phyloP scores from a whole-genome alignment of 2,329 filamentous ascomycete species.

The Microdochium paspali region DNA sequence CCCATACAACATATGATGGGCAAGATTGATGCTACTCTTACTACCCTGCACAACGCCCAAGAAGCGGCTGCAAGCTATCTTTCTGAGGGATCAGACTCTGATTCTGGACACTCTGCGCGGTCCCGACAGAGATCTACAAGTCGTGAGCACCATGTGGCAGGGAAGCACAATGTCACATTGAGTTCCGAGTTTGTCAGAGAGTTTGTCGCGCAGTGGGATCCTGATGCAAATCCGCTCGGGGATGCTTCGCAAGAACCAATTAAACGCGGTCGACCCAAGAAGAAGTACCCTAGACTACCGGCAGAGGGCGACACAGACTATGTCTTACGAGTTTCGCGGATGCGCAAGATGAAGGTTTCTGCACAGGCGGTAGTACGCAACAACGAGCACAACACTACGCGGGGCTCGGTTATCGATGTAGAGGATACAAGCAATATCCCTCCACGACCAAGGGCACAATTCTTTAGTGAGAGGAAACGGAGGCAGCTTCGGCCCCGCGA shows the following conservation, averaged over 20 bases:
- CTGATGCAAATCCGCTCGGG: background rate
- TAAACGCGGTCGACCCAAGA: background rate
- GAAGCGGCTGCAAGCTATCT: conserved; percentile 33
- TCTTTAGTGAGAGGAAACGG: conserved; percentile 4
- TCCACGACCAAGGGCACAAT: conserved; percentile 5
- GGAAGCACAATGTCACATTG: background rate
- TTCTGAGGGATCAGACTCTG: conserved; percentile 16
- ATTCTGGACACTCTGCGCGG: conserved; percentile 1
- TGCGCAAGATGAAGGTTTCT: background rate
- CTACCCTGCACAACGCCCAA: conserved; percentile 59
- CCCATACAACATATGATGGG: conserved; percentile 60
- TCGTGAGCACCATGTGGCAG: background rate
- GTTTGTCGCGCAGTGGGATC: background rate
- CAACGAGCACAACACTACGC: too few relatives aligned
- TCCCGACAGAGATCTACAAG: background rate
- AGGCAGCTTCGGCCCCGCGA: conserved; percentile 45
- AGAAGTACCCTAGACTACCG: background rate
- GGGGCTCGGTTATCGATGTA: too few relatives aligned
- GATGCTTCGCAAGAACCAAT: background rate
- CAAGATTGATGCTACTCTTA: conserved; percentile 60
- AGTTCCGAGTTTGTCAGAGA: background rate
- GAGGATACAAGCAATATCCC: conserved; percentile 4
- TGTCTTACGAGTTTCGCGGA: background rate
- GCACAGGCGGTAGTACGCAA: background rate
- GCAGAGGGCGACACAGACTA: background rate